Percentiles rank a stretch among this genome's conserved stretches.
These are phyloP conservation scores for Limonomyces culmigenus DNA, from an alignment of 1,284 basidiomycete genomes.

Conservation along the genomic window DNA sequence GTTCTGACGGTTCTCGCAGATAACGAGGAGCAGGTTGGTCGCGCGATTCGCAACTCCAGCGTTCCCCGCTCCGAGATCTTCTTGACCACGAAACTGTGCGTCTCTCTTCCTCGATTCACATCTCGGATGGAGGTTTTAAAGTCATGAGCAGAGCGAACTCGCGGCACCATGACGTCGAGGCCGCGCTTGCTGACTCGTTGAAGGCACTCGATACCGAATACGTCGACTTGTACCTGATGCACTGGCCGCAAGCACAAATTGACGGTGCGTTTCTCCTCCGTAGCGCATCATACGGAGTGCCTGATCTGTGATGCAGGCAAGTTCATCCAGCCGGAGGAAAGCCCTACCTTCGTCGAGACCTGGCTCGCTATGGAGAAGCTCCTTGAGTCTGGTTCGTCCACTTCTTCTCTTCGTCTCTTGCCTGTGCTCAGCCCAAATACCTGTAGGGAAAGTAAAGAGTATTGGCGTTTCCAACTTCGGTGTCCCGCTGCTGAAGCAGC, in stretches of 20 bases:
- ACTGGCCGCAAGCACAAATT: too few species aligned
- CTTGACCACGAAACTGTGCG: conserved; percentile 65
- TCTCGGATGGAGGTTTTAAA: too few species aligned
- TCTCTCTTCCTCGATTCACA: too few species aligned
- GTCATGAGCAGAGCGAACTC: too few species aligned
- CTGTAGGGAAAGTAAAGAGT: conserved; percentile 21
- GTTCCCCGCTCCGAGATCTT: conserved; percentile 55
- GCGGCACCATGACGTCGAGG: conserved; percentile 42
- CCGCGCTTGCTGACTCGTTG: conserved; percentile 58
- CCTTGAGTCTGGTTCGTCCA: conserved; percentile 20
- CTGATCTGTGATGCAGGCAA: conserved; percentile 6
- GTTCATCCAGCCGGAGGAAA: conserved; percentile 22
- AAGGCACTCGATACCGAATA: conserved; percentile 55
- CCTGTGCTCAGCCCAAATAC: too few species aligned
- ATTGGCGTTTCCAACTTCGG: conserved; percentile 38
- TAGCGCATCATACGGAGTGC: conserved; percentile 5
- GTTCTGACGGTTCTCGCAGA: neutral
- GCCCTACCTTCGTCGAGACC: conserved; percentile 30
- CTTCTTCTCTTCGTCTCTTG: too few species aligned
- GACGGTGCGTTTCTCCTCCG: neutral
- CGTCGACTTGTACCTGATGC: conserved; percentile 73
- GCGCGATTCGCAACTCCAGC: conserved; percentile 59
- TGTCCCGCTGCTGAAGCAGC: conserved; percentile 16
- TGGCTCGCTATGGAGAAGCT: conserved; percentile 46
- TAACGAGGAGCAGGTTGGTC: conserved; percentile 59